A percentile compares a stretch with the other conserved stretches of the same genome.
These are phyloP conservation scores for Teratosphaeria pseudoeucalypti DNA, from an alignment of 2,329 filamentous ascomycete species.

Conservation along the genomic window DNA sequence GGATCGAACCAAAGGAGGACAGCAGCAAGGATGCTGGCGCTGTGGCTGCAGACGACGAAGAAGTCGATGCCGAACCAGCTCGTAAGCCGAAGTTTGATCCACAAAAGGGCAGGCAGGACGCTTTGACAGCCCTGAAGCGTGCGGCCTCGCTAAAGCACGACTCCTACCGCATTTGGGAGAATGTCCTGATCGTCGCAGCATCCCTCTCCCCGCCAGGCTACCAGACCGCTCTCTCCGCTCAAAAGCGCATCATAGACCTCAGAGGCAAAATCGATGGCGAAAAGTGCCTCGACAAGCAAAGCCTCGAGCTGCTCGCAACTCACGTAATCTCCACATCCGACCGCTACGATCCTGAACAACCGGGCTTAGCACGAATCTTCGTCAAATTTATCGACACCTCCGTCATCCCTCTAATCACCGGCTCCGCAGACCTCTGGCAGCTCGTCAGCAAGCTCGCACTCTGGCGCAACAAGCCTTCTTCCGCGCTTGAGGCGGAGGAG, in stretches of 20 bases:
- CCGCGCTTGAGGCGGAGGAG: conserved; percentile 74
- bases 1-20: conserved; percentile 13
- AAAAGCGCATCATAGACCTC: conserved; percentile 66
- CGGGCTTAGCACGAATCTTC: conserved; percentile 50
- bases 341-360: conserved; percentile 32
- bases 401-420: conserved; percentile 75
- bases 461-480: conserved; percentile 60
- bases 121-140: conserved; percentile 75
- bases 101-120: conserved; percentile 51
- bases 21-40: conserved; percentile 6
- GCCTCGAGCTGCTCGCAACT: conserved; percentile 62
- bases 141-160: conserved; percentile 74
- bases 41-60: conserved; percentile 23
- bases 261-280: conserved; percentile 58
- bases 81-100: conserved; percentile 27
- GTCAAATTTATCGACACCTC: conserved; percentile 63
- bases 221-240: conserved; percentile 63
- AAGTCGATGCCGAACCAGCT: conserved; percentile 19
- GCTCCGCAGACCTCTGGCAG: conserved; percentile 65
- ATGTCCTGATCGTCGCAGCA: conserved; percentile 77
- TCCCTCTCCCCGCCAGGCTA: conserved; percentile 67
- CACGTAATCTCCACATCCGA: conserved; percentile 49
- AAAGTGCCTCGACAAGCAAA: conserved; percentile 61
- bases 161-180: conserved; percentile 93
- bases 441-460: conserved; percentile 60